These are phyloP conservation scores for Agastache rugosa DNA, from an alignment of 257 asterid genomes.

Conservation along the genomic window DNA sequence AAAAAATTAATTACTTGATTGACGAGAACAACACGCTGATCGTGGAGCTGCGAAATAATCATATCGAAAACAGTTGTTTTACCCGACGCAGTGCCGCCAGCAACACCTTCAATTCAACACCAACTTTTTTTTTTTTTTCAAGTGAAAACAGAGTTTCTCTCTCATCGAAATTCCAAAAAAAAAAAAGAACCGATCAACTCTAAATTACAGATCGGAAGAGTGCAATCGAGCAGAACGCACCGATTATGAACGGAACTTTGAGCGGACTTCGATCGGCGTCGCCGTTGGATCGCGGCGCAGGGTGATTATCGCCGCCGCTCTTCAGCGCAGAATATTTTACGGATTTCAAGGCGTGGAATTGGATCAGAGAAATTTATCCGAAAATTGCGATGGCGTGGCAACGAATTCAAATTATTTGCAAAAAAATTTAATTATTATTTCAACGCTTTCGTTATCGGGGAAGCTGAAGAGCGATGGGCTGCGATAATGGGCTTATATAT, in stretches of 20 bases:
- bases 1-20: conserved; percentile 69
- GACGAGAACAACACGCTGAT: conserved; percentile 89
- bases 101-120: conserved; percentile 70
- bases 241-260: conserved; percentile 77
- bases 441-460: background rate
- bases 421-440: background rate
- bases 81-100: conserved; percentile 99
- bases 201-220: background rate
- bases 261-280: conserved; percentile 42
- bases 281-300: conserved; percentile 12
- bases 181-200: background rate
- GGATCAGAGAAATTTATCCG: too few relatives aligned
- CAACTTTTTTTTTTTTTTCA: background rate
- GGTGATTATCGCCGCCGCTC: conserved; percentile 31
- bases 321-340: conserved; percentile 36
- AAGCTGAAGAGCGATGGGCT: conserved; percentile 24
- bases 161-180: background rate
- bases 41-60: conserved; percentile 84
- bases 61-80: conserved; percentile 88
- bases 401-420: conserved; percentile 26
- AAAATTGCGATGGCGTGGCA: conserved; percentile 23
- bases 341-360: conserved; percentile 36
- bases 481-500: conserved; percentile 25
- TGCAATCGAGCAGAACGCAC: conserved; percentile 42
- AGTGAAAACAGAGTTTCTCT: background rate